Evolutionary conservation across 1,139 yeast genomes (phyloP), one percentile per base, ranked within the genome.

Genomic region (Nakaseomyces delphensis): DNA sequence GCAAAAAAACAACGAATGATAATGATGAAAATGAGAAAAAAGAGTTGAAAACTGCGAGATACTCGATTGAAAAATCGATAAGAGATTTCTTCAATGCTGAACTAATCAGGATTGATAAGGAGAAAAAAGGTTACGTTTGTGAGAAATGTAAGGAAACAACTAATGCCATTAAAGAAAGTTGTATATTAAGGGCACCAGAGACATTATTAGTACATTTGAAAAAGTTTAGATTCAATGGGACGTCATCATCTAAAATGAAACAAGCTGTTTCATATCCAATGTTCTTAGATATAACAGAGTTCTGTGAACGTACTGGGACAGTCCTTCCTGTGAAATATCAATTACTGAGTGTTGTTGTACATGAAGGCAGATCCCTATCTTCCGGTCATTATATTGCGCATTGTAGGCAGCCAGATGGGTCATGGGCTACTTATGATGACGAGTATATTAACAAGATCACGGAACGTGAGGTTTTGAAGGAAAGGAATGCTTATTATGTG

Each of bases 381-480:
- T 80, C 93, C 6, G 99, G 99, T 4, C 99, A 91, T 63, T 91
- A 91, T 58, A 76, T 87, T 48, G 83, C 95, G 1, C 87, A 84
- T 60, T 85, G 96, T 58, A 76, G 83, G 49, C 96, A 89, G 60
- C 95, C 96, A 1, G 91, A 85, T 61, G 86, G 86, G 1, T 65
- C 81, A 1, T 91, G 98, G 98, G 80, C 86, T 27, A 82, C 89
- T 9, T 91, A 89, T 61, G 97, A 91, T 60, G 99, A 91, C 59
- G 97, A 91, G 56, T 78, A 80, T 56, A 79, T 86, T 50, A 83
- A 84, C 56, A 73, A 71, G 48, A 77, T 85, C 43, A 72, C 80
- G 36, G 93, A 84, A 57, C 70, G 76, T 44, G 79, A 76, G 42
- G 96, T 86, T 1, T 68, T 86, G 53, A 75, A 76, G 54, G 95